Percentiles rank a stretch among this genome's conserved stretches.
Evolutionary conservation across 768 basidiomycete species (phyloP).

Genomic region (Candolleomyces eurysporus): DNA sequence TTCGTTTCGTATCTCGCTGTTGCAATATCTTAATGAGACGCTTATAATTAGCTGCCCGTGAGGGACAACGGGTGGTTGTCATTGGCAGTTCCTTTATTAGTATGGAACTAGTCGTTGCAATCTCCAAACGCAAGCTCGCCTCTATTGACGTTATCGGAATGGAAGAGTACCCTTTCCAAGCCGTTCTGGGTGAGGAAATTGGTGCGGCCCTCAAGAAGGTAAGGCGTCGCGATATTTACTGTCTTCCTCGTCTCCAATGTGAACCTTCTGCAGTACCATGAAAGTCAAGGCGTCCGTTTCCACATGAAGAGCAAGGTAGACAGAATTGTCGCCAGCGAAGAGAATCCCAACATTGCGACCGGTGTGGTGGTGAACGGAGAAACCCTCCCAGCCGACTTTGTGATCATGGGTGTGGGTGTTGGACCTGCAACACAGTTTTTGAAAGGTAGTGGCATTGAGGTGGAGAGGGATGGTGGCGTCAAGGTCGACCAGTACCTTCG

Average conservation of each 20-base stretch:
- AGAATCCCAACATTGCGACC: slow-evolving; percentile 51
- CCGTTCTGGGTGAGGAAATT: slow-evolving; percentile 77
- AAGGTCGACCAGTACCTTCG: slow-evolving; percentile 73
- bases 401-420: slow-evolving; percentile 88
- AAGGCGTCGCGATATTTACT: not conserved
- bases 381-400: slow-evolving; percentile 67
- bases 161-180: slow-evolving; percentile 78
- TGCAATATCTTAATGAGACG: not conserved
- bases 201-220: slow-evolving; percentile 79
- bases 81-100: slow-evolving; percentile 91
- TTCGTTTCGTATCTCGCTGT: not conserved
- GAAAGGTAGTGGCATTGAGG: slow-evolving; percentile 61
- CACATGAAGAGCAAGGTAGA: slow-evolving; percentile 70
- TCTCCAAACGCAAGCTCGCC: slow-evolving; percentile 70
- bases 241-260: not conserved
- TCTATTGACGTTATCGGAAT: slow-evolving; percentile 83
- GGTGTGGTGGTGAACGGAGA: slow-evolving; percentile 66
- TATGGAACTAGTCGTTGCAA: slow-evolving; percentile 86
- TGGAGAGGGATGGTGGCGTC: slow-evolving; percentile 78
- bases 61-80: slow-evolving; percentile 75
- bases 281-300: slow-evolving; percentile 82
- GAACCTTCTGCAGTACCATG: slow-evolving; percentile 57
- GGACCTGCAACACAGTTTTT: slow-evolving; percentile 79
- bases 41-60: slow-evolving; percentile 49
- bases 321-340: slow-evolving; percentile 58